Percentiles rank a stretch among this genome's conserved stretches.
Conservation (phyloP, 148 eudicot species). For the Fagopyrum homotropicum region DNA sequence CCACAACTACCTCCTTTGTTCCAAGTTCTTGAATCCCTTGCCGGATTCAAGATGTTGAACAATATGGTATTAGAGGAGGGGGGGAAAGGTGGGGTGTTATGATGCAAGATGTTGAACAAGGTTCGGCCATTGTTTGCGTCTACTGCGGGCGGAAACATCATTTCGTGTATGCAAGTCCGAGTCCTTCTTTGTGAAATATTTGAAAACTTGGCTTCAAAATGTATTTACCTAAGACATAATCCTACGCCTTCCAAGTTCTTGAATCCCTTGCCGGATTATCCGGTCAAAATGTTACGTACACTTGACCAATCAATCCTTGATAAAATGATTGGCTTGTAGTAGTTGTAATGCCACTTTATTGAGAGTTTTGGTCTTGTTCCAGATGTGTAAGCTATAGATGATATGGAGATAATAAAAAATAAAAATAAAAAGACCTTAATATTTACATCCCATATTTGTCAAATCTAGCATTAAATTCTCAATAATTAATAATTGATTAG, state of each 20-base stretch:
- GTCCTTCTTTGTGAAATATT: not conserved
- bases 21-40: too few species aligned
- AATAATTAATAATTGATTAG: too few species aligned
- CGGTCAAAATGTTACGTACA: constrained; percentile 68
- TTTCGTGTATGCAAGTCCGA: constrained; percentile 64
- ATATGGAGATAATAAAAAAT: constrained; percentile 42
- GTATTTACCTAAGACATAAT: constrained; percentile 77
- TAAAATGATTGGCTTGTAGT: too few species aligned
- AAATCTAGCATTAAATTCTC: too few species aligned
- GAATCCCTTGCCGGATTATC: constrained; percentile 79
- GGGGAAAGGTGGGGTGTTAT: too few species aligned
- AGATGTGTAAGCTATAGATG: constrained; percentile 94
- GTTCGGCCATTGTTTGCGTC: constrained; percentile 64
- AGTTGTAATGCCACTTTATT: not conserved
- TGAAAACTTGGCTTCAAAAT: constrained; percentile 58
- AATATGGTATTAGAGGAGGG: too few species aligned
- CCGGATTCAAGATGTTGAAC: too few species aligned
- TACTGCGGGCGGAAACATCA: constrained; percentile 38
- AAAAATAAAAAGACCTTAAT: too few species aligned
- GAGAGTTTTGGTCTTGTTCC: not conserved
- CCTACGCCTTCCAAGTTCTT: constrained; percentile 69
- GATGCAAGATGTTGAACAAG: constrained; percentile 65
- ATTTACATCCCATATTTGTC: too few species aligned
- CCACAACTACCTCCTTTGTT: too few species aligned
- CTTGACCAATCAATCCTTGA: not conserved